Percentiles rank a stretch among this genome's conserved stretches.
phyloP scores from a whole-genome alignment of 805 yeast genomes.

The Metschnikowia chrysomelidarum region DNA sequence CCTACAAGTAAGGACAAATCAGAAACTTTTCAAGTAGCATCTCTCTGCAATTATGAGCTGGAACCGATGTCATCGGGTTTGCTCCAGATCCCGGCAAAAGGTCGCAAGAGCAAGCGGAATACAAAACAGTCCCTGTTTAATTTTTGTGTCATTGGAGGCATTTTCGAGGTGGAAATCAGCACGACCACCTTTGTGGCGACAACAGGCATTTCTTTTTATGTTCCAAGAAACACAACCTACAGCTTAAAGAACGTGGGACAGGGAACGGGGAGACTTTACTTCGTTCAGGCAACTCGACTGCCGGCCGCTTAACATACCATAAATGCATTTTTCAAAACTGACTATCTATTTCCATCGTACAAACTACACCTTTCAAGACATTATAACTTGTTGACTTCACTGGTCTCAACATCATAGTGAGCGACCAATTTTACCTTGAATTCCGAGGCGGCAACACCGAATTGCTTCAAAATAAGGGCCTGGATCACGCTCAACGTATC shows the following conservation, averaged over 20 bases:
- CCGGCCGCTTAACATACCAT: too few species aligned
- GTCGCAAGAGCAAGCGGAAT: slow-evolving; percentile 56
- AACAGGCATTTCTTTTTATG: slow-evolving; percentile 74
- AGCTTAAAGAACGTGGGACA: slow-evolving; percentile 63
- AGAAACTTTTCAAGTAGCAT: slow-evolving; percentile 58
- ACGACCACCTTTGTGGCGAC: slow-evolving; percentile 58
- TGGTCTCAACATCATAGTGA: slow-evolving; percentile 65
- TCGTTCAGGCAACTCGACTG: too few species aligned
- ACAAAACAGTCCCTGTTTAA: slow-evolving; percentile 69
- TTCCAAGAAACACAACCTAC: slow-evolving; percentile 77
- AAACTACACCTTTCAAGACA: too few species aligned
- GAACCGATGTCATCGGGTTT: slow-evolving; percentile 74
- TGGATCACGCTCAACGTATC: slow-evolving; percentile 84
- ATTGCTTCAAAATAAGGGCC: slow-evolving; percentile 87
- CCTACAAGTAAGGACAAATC: slow-evolving; percentile 31
- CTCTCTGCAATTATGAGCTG: slow-evolving; percentile 60
- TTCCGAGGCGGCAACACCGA: slow-evolving; percentile 92
- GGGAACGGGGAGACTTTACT: slow-evolving; percentile 61
- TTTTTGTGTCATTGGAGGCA: slow-evolving; percentile 73
- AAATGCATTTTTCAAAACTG: too few species aligned
- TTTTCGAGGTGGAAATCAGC: slow-evolving; percentile 63
- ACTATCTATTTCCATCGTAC: too few species aligned
- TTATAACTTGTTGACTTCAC: slow-evolving; percentile 27
- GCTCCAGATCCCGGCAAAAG: slow-evolving; percentile 60
- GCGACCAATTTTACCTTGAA: slow-evolving; percentile 81